phyloP scores from a whole-genome alignment of 192 early-diverging fungal species.

The Coemansia sp. region DNA sequence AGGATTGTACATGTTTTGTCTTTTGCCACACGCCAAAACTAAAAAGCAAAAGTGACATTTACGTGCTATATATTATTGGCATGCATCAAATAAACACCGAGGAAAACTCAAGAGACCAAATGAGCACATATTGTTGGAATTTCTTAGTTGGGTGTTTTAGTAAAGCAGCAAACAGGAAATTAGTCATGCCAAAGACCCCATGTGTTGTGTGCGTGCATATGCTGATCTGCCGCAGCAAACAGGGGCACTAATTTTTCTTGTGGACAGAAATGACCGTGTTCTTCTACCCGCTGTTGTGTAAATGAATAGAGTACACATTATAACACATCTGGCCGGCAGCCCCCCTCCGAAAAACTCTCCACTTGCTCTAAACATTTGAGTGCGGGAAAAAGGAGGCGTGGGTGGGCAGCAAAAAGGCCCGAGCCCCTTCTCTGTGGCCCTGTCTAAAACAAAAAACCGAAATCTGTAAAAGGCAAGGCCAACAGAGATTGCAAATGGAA shows the following conservation, averaged over 20 bases:
- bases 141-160: no score
- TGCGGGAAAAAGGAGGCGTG: background rate
- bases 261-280: slow-evolving; percentile 1
- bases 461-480: background rate
- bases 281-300: background rate
- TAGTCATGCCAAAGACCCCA: background rate
- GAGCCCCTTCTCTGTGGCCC: background rate
- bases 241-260: background rate
- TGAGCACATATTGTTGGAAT: background rate
- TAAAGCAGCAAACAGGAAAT: background rate
- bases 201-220: background rate
- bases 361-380: background rate
- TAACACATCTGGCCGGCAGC: background rate
- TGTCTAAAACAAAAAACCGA: background rate
- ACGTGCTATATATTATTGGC: background rate
- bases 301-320: background rate
- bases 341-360: slow-evolving; percentile 1
- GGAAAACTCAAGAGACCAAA: background rate
- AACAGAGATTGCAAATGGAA: slow-evolving; percentile 1
- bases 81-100: background rate
- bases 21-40: background rate
- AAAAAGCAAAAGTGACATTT: background rate
- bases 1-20: background rate
- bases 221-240: background rate
- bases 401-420: background rate